Evolutionary conservation across 805 yeast species (phyloP), one percentile per base, ranked within the genome.

Genomic region (Teunomyces gatunensis): DNA sequence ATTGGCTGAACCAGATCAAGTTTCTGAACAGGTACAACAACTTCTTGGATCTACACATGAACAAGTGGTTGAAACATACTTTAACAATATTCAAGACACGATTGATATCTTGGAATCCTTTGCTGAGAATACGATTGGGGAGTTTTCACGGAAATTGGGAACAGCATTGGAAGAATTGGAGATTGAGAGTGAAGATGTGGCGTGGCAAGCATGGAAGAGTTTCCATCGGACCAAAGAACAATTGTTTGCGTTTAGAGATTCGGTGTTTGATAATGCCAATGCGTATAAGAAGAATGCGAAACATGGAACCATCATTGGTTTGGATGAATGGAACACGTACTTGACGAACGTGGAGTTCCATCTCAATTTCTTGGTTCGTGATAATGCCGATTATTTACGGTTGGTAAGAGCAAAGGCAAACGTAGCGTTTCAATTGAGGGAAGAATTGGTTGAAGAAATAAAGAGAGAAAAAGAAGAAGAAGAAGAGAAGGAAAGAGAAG

Each of bases 81-180:
- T 65, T 44, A 47, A 48, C 13, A 60, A 56, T 3, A 54, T 67
- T 18, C 78, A 73, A 48, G 64, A 63, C 25, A 75, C 84, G 32
- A 73, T 85, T 45, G 91, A 87, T 52, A 75, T 84, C 0, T 77
- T 83, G 59, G 91, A 86, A 61, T 86, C 86, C 51, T 87, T 86
- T 72, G 83, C 85, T 5, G 90, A 85, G 46, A 77, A 81, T 5
- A 74, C 87, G 25, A 74, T 85, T 46, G 75, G 69, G 54, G 89
- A 85, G 54, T 85, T 84, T 67, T 78, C 86, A 6, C 77, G 78
- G 45, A 77, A 80, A 48, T 74, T 86, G 58, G 76, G 83, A 44
- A 67, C 69, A 17, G 53, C 68, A 47, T 52, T 81, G 81, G 75
- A 63, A 63, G 27, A 80, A 78, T 51, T 84, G 87, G 50, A 53